Conservation (phyloP, 176 grass and related monocot genomes). For the Carex pumila region DNA sequence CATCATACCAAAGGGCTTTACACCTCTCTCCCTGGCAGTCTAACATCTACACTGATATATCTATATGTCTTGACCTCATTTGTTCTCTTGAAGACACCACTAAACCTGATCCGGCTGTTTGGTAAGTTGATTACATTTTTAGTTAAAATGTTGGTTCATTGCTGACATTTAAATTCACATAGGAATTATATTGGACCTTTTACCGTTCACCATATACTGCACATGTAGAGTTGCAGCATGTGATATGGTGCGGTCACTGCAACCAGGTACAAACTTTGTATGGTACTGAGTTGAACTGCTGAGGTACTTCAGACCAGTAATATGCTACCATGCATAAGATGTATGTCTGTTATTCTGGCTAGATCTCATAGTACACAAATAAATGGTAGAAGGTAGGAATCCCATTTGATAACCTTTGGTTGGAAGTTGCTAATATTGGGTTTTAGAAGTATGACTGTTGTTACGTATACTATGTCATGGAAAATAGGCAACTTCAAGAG, state of each 20-base stretch:
- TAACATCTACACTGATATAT: slow-evolving; percentile 86
- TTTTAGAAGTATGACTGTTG: neutral
- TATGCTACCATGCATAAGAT: neutral
- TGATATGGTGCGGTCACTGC: neutral
- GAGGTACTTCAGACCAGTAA: neutral
- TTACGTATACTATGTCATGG: slow-evolving; percentile 6
- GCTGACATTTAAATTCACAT: neutral
- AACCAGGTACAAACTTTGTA: neutral
- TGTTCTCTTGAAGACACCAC: slow-evolving; percentile 37
- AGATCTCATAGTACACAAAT: neutral
- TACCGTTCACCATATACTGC: neutral
- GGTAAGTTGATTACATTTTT: slow-evolving; percentile 41
- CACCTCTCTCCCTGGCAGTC: slow-evolving; percentile 73
- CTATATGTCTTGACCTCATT: slow-evolving; percentile 67
- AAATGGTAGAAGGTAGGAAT: neutral
- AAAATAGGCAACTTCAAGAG: slow-evolving; percentile 69
- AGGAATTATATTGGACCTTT: neutral
- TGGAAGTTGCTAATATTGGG: neutral
- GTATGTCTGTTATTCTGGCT: neutral
- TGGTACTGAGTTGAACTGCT: neutral
- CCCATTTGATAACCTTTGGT: neutral
- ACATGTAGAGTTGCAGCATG: neutral
- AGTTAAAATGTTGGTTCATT: neutral
- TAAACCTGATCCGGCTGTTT: slow-evolving; percentile 27
- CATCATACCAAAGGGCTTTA: slow-evolving; percentile 71